phyloP scores from a whole-genome alignment of 257 asterid genomes.

The Solanum ahanhuiri region DNA sequence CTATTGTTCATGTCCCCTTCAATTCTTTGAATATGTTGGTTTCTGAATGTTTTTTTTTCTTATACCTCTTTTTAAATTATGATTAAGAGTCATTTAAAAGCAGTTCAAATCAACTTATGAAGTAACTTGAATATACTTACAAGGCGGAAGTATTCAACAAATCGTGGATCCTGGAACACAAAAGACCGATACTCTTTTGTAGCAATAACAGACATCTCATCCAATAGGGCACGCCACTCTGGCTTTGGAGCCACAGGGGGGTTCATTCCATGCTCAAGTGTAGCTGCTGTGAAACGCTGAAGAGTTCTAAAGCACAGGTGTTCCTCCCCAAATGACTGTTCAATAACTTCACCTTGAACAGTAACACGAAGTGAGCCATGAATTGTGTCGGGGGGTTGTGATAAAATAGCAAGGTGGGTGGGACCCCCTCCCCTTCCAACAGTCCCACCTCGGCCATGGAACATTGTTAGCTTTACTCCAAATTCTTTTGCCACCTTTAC shows the following conservation, averaged over 20 bases:
- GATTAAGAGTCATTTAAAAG: neutral
- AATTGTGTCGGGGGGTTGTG: slow-evolving; percentile 92
- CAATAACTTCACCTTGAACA: slow-evolving; percentile 94
- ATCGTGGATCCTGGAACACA: slow-evolving; percentile 85
- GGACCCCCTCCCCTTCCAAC: slow-evolving; percentile 98
- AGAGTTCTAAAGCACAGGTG: slow-evolving; percentile 88
- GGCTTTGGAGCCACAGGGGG: slow-evolving; percentile 86
- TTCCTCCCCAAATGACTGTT: slow-evolving; percentile 89
- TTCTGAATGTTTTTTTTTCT: neutral
- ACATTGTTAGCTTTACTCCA: slow-evolving; percentile 86
- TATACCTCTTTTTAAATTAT: neutral
- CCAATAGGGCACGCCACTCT: slow-evolving; percentile 89
- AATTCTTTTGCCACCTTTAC: slow-evolving; percentile 69
- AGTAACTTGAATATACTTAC: slow-evolving; percentile 32
- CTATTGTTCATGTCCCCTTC: neutral
- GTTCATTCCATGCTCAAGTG: slow-evolving; percentile 96
- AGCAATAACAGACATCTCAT: slow-evolving; percentile 83
- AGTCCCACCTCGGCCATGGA: slow-evolving; percentile 92
- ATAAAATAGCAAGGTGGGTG: slow-evolving; percentile 87
- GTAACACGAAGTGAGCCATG: slow-evolving; percentile 92
- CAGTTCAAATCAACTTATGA: neutral
- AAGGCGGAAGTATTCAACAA: slow-evolving; percentile 90
- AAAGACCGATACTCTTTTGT: slow-evolving; percentile 76
- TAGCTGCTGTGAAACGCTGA: slow-evolving; percentile 93
- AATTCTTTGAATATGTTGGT: neutral